Base-by-base conservation (phyloP, 495 filamentous ascomycete genomes). In the Melanomma pulvis-pyrius region DNA sequence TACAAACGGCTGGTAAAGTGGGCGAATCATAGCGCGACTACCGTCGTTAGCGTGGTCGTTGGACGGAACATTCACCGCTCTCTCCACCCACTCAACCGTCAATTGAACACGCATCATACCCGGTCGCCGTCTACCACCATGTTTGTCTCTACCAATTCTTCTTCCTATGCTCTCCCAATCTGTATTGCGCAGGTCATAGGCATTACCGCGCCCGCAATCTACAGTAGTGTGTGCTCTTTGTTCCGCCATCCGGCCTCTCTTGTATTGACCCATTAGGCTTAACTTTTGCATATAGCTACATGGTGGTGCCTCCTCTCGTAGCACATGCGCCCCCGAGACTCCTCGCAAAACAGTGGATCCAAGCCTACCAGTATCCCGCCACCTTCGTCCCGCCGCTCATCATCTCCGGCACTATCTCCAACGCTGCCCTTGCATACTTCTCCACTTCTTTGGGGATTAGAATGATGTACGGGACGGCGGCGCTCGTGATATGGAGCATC, bases 301-400 rank as follows among this genome's bases (percentile, higher is more conserved):
- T 71, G 22, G 50, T 53, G 5, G 28, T 65, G 22, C 61, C 61
- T 25, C 66, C 71, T 29, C 49, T 74, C 21, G 26, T 73, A n/a
- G 32, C 13, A 17, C 60, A 73, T 41, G 71, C 73, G 6, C 64
- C 71, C 17, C 51, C 54, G n/a, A 72, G 67, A 41, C 52, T 65
- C 24, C 66, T 72, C 60, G 74, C 74, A 15, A 74, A 71, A 49
- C 72, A 76, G 51, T 76, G 74, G 74, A 61, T 73, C 7, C 60
- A 69, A 28, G 72, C 73, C 19, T 74, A 76, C 62, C 63, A 68
- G 46, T 67, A 67, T 57, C 69, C 65, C 24, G 61, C 74, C 7
- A 50, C 53, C 32, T 76, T 74, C 63, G 73, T 76, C n/a, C 67
- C 59, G 6, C 74, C 71, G 2, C 61, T 76, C 36, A 58, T 76